Evolutionary conservation across 345 rosid genomes (phyloP).

Genomic region (Linum tenue): DNA sequence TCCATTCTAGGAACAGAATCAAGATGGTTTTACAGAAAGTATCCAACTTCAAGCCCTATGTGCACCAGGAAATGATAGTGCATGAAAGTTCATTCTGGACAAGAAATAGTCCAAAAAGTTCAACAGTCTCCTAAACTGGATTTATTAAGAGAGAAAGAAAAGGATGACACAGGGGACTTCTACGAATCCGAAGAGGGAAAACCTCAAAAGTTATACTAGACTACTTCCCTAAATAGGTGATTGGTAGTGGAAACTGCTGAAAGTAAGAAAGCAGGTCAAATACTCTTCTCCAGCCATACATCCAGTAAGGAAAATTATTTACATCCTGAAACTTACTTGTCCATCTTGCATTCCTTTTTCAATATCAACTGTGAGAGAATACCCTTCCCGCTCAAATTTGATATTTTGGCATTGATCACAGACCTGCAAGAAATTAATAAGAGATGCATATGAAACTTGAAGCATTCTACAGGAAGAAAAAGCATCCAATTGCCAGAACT

Average conservation of each 20-base stretch:
- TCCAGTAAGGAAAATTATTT: not conserved
- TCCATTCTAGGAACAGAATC: not conserved
- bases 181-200: not conserved
- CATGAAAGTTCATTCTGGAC: not conserved
- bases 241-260: not conserved
- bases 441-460: not conserved
- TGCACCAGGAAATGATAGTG: not conserved
- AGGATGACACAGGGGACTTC: not conserved
- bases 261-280: not conserved
- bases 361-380: slow-evolving; percentile 84
- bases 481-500: not conserved
- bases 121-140: not conserved
- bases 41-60: not conserved
- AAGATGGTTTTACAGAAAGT: not conserved
- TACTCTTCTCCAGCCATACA: not conserved
- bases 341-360: slow-evolving; percentile 99
- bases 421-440: slow-evolving; percentile 44
- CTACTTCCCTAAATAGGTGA: not conserved
- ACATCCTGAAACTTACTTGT: slow-evolving; percentile 43
- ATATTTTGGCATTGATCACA: slow-evolving; percentile 97
- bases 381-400: slow-evolving; percentile 79
- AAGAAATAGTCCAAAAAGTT: not conserved
- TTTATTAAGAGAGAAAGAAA: too few relatives aligned
- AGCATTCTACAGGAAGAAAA: not conserved
- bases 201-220: not conserved